Conservation (phyloP, 2,329 filamentous ascomycete species). For the Alternaria alternata region DNA sequence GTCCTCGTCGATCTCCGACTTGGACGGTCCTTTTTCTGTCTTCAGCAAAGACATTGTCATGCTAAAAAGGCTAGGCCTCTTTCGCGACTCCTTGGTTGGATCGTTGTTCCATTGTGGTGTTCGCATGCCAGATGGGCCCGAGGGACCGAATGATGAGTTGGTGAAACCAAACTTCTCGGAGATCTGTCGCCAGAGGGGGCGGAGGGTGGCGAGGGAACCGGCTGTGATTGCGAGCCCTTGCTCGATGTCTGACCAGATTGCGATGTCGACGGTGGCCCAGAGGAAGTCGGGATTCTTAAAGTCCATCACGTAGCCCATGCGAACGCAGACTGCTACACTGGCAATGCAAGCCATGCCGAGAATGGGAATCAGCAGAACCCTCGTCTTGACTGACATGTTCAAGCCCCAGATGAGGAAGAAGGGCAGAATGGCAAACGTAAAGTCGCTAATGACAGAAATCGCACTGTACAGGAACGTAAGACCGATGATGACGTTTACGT, state of each 20-base stretch:
- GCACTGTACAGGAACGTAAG: conserved; percentile 59
- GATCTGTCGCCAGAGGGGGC: conserved; percentile 44
- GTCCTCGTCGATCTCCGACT: conserved; percentile 27
- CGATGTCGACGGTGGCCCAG: conserved; percentile 47
- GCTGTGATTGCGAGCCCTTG: conserved; percentile 50
- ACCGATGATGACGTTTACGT: conserved; percentile 52
- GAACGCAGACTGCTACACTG: conserved; percentile 46
- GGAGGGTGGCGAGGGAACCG: conserved; percentile 48
- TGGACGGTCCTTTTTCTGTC: conserved; percentile 28
- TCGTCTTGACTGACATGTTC: conserved; percentile 59
- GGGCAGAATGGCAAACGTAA: conserved; percentile 60
- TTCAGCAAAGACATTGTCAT: conserved; percentile 34
- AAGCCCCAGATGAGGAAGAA: conserved; percentile 62
- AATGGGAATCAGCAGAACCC: conserved; percentile 57
- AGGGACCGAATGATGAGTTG: conserved; percentile 16
- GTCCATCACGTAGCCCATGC: conserved; percentile 47
- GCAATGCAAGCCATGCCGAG: conserved; percentile 59
- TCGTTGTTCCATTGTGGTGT: conserved; percentile 30
- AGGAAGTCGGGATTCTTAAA: conserved; percentile 48
- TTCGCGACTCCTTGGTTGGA: conserved; percentile 21
- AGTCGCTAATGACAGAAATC: conserved; percentile 58
- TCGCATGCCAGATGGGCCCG: conserved; percentile 24
- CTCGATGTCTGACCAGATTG: conserved; percentile 50
- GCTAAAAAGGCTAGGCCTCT: conserved; percentile 32
- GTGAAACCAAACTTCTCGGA: conserved; percentile 33